These are phyloP conservation scores for Phytophthora pini DNA, from an alignment of 352 stramenopile species.

Conservation along the genomic window DNA sequence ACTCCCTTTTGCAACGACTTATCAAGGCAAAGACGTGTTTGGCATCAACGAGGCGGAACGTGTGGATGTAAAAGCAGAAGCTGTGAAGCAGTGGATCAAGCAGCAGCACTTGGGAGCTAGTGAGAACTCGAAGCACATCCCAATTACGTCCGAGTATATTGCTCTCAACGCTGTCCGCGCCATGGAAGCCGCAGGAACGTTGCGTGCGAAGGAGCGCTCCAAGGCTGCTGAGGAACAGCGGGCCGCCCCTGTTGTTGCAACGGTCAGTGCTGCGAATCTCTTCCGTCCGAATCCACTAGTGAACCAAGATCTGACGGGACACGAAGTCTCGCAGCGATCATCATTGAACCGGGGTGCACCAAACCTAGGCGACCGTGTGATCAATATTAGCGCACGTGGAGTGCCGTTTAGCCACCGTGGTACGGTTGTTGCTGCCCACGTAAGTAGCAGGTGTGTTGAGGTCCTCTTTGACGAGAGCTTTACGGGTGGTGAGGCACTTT, in stretches of 20 bases:
- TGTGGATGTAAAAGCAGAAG: constrained; percentile 77
- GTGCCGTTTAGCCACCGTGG: constrained; percentile 97
- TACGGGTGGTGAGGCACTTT: constrained; percentile 95
- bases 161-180: constrained; percentile 91
- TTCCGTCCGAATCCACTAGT: constrained; percentile 80
- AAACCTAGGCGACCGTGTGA: constrained; percentile 96
- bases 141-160: constrained; percentile 94
- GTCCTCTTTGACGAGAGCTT: constrained; percentile 98
- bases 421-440: constrained; percentile 98
- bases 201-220: constrained; percentile 69
- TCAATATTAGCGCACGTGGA: constrained; percentile 95
- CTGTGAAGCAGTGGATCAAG: constrained; percentile 94
- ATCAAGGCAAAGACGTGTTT: constrained; percentile 91
- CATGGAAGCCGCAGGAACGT: constrained; percentile 87
- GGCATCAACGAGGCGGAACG: constrained; percentile 60
- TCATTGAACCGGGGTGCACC: constrained; percentile 79
- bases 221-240: constrained; percentile 50
- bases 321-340: constrained; percentile 62
- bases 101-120: constrained; percentile 87
- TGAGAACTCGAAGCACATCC: constrained; percentile 91
- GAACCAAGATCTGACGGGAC: constrained; percentile 82
- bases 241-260: constrained; percentile 47
- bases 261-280: constrained; percentile 56
- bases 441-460: constrained; percentile 97
- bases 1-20: constrained; percentile 89